phyloP scores from a whole-genome alignment of 1,139 yeast genomes.

The Arxiozyma slooffiae region DNA sequence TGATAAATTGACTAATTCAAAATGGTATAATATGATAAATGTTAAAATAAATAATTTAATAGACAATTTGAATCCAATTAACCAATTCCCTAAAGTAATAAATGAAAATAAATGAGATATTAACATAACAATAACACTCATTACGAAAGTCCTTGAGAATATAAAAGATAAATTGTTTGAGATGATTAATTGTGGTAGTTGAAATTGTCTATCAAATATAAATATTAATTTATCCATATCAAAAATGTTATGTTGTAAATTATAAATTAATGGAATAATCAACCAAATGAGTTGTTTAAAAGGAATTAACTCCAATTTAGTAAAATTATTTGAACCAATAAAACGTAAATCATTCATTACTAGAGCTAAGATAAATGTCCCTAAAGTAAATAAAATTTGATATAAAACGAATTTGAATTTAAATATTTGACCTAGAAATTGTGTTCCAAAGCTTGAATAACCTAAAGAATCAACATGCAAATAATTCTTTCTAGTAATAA shows the following conservation, averaged over 20 bases:
- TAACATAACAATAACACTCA: conserved; percentile 11
- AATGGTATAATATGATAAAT: conserved; percentile 19
- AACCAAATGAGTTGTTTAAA: conserved; percentile 22
- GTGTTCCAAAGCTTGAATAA: conserved; percentile 43
- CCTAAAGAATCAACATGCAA: conserved; percentile 44
- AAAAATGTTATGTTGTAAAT: conserved; percentile 44
- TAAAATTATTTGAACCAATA: conserved; percentile 5
- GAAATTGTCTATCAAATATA: conserved; percentile 33
- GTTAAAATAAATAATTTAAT: conserved; percentile 13
- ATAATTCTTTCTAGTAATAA: conserved; percentile 41
- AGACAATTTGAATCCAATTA: conserved; percentile 11
- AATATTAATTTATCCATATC: conserved; percentile 56
- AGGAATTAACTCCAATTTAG: conserved; percentile 8
- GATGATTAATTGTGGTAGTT: conserved; percentile 32
- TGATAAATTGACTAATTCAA: conserved; percentile 51
- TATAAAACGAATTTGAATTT: conserved; percentile 35
- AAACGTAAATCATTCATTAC: conserved; percentile 31
- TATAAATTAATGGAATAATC: conserved; percentile 39
- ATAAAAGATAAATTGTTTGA: conserved; percentile 13
- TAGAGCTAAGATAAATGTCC: conserved; percentile 34
- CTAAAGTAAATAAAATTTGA: conserved; percentile 32
- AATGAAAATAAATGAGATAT: conserved; percentile 13
- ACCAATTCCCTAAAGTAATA: conserved; percentile 8
- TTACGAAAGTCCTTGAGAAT: conserved; percentile 14
- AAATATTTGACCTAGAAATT: conserved; percentile 39